Base-by-base conservation (phyloP, 306 rosid species). In the Quercus robur region DNA sequence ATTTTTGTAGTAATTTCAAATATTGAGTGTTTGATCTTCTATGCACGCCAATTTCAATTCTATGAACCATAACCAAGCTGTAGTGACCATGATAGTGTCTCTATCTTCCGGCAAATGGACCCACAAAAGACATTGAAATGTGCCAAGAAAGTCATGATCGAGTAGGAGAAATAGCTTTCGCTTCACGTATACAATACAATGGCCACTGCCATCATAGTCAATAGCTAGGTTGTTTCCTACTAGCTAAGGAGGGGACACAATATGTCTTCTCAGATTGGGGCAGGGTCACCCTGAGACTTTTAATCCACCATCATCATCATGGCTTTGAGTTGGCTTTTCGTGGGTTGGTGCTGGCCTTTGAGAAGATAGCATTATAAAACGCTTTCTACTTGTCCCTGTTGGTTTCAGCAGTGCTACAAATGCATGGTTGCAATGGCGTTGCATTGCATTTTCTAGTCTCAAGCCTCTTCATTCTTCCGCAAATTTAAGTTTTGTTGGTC, bases 361-460 rank as follows among this genome's bases (percentile, higher is more conserved):
- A 71, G 76, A 77, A 72, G 82, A 82, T 80, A 17, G 41, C 79
- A 73, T 82, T 28, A 82, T 79, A 11, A 6, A 46, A 73, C 17
- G 26, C 75, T 71, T 75, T 64, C 63, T 80, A 44, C 71, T 75
- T n/a, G 55, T 83, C 21, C 76, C 77, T 17, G 10, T 26, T 38
- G 23, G 35, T 61, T 70, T 64, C 12, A 46, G n/a, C 70, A 44
- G 4, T 59, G 28, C 73, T 5, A 46, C 76, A 76, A 64, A 46
- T 17, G 31, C 77, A 31, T 49, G 38, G 44, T 55, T 41, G 55
- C 77, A 13, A 35, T 52, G n/a, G n/a, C n/a, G 33, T 55, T 41
- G 56, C 77, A 13, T 52, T 52, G 35, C 35, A 46, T 70, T 69
- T 46, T 30, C 64, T 30, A 4, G 9, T 44, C 26, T 17, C 35